phyloP scores from a whole-genome alignment of 202 grass and related monocot genomes.

The Dendrocalamus latiflorus region DNA sequence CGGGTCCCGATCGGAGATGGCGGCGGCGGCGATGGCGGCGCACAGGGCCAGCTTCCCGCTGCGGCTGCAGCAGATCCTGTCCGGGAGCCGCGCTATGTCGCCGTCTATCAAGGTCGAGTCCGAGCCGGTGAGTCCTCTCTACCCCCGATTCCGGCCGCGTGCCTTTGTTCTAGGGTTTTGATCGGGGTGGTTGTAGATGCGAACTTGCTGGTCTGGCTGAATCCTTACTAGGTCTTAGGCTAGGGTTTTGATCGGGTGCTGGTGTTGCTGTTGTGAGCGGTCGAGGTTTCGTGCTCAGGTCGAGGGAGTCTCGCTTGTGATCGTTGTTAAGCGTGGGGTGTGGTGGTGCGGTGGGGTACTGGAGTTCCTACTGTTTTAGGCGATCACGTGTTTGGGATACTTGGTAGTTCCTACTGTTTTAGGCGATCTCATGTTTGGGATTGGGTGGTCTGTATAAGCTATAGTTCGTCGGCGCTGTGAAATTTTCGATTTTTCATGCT shows the following conservation, averaged over 20 bases:
- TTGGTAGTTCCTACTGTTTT: slow-evolving; percentile 2
- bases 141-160: neutral
- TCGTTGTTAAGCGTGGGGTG: neutral
- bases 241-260: slow-evolving; percentile 40
- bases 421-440: neutral
- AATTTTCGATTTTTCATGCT: neutral
- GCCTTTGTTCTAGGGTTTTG: slow-evolving; percentile 30
- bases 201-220: neutral
- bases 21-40: slow-evolving; percentile 63
- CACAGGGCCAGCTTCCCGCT: slow-evolving; percentile 84
- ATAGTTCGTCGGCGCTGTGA: neutral
- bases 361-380: slow-evolving; percentile 2
- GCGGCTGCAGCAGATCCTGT: slow-evolving; percentile 92
- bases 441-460: neutral
- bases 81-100: slow-evolving; percentile 59
- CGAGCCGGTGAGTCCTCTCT: slow-evolving; percentile 58
- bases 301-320: neutral
- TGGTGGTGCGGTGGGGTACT: neutral
- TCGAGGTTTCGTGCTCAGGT: neutral
- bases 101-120: slow-evolving; percentile 87
- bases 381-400: neutral
- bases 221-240: neutral
- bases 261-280: neutral
- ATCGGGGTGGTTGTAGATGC: slow-evolving; percentile 8
- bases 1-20: slow-evolving; percentile 40